Evolutionary conservation across 2,329 filamentous ascomycete species (phyloP).

Genomic region (Oidium heveae): DNA sequence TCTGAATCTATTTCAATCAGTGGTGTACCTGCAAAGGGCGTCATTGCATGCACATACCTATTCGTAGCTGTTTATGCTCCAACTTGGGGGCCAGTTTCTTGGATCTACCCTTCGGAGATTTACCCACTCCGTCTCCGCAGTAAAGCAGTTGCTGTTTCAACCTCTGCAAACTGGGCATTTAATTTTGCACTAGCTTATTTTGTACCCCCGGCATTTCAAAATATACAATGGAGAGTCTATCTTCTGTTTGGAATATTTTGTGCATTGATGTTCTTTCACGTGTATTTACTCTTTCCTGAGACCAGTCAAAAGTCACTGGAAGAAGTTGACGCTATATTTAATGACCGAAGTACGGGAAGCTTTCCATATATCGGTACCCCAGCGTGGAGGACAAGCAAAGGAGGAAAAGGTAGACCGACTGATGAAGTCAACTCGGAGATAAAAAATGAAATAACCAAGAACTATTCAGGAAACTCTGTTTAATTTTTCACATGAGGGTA

Average conservation of each 20-base stretch:
- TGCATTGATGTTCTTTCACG: slow-evolving; percentile 23
- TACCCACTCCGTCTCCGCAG: slow-evolving; percentile 23
- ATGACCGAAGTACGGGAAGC: slow-evolving; percentile 13
- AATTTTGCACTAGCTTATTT: slow-evolving; percentile 22
- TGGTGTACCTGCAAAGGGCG: slow-evolving; percentile 25
- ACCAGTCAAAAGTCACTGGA: slow-evolving; percentile 29
- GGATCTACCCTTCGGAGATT: slow-evolving; percentile 25
- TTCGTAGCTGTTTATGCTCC: slow-evolving; percentile 29
- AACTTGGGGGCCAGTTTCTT: slow-evolving; percentile 25
- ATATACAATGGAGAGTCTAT: slow-evolving; percentile 25
- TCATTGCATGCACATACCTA: slow-evolving; percentile 40
- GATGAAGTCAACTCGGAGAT: background rate
- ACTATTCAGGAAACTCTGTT: too few relatives aligned
- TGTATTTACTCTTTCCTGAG: slow-evolving; percentile 30
- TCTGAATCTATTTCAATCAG: slow-evolving; percentile 23
- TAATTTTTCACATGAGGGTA: too few relatives aligned
- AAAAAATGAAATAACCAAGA: background rate
- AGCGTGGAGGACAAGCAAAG: slow-evolving; percentile 9
- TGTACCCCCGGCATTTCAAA: slow-evolving; percentile 20
- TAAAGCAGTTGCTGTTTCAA: slow-evolving; percentile 27
- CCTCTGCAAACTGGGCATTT: slow-evolving; percentile 22
- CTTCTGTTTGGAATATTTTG: slow-evolving; percentile 27
- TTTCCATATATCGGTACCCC: slow-evolving; percentile 10
- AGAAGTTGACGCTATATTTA: slow-evolving; percentile 24
- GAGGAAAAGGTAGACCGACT: background rate